Evolutionary conservation across 1,284 basidiomycete genomes (phyloP).

Genomic region (Cutaneotrichosporon dermatis): DNA sequence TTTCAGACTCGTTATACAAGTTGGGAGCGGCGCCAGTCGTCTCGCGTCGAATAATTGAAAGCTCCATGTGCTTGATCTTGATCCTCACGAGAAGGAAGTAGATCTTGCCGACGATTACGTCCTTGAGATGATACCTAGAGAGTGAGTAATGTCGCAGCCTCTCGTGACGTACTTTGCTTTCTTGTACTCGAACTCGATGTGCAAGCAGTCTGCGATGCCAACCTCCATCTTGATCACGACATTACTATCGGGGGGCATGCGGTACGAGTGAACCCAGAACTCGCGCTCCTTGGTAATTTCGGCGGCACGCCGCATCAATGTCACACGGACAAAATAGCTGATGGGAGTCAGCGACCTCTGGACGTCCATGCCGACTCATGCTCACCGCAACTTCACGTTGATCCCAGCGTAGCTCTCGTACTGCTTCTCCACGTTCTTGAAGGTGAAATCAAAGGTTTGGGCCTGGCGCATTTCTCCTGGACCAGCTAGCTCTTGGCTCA

Average conservation of each 20-base stretch:
- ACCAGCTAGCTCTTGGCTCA: conserved; percentile 89
- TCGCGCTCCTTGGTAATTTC: conserved; percentile 90
- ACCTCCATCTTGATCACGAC: conserved; percentile 99
- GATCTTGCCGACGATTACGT: conserved; percentile 99
- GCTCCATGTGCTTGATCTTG: conserved; percentile 99
- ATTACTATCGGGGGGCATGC: conserved; percentile 96
- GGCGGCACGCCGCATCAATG: conserved; percentile 82
- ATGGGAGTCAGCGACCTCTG: neutral
- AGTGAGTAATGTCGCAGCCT: neutral
- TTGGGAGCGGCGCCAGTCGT: conserved; percentile 95
- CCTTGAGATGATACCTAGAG: conserved; percentile 89
- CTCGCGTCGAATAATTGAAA: conserved; percentile 96
- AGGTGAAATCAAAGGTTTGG: conserved; percentile 90
- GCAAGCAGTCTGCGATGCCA: conserved; percentile 95
- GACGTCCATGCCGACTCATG: too few relatives aligned
- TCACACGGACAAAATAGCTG: conserved; percentile 91
- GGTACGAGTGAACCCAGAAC: conserved; percentile 96
- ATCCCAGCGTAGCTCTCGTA: conserved; percentile 97
- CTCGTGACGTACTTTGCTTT: conserved; percentile 76
- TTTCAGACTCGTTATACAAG: conserved; percentile 98
- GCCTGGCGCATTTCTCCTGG: conserved; percentile 92
- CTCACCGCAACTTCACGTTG: conserved; percentile 90
- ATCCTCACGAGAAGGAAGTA: conserved; percentile 97
- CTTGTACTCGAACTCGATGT: conserved; percentile 99
- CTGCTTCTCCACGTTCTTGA: conserved; percentile 99